Evolutionary conservation across 2,329 filamentous ascomycete genomes (phyloP).

Genomic region (Talaromyces albobiverticillius): DNA sequence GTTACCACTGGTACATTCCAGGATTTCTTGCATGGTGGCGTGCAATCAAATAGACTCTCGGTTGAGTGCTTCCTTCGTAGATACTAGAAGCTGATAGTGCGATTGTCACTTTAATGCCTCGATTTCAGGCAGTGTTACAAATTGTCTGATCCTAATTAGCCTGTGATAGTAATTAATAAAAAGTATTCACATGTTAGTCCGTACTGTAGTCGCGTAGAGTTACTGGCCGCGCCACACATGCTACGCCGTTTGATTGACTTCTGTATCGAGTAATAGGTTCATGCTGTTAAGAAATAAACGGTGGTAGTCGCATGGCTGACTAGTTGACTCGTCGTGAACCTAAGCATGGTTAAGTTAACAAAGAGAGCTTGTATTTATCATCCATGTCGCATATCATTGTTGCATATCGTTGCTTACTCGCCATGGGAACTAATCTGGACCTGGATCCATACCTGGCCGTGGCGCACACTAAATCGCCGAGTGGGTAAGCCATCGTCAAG

Average conservation of each 20-base stretch:
- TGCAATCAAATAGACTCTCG: background rate
- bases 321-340: background rate
- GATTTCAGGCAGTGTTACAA: background rate
- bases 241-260: background rate
- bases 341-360: background rate
- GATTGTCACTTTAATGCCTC: background rate
- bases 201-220: background rate
- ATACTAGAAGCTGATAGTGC: background rate
- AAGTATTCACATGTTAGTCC: background rate
- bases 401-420: background rate
- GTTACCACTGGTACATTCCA: background rate
- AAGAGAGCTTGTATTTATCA: too few species aligned
- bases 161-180: too few species aligned
- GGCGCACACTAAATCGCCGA: conserved; percentile 6
- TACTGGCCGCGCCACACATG: too few species aligned
- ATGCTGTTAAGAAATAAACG: too few species aligned
- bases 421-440: background rate
- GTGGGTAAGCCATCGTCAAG: background rate
- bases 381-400: background rate
- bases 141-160: background rate
- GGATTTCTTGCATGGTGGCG: too few species aligned
- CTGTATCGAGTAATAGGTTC: background rate
- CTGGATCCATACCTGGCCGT: background rate
- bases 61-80: background rate
- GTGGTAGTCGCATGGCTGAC: too few species aligned